A percentile compares a stretch with the other conserved stretches of the same genome.
Evolutionary conservation across 2,329 filamentous ascomycete genomes (phyloP).

Genomic region (Stachybotrys elegans): DNA sequence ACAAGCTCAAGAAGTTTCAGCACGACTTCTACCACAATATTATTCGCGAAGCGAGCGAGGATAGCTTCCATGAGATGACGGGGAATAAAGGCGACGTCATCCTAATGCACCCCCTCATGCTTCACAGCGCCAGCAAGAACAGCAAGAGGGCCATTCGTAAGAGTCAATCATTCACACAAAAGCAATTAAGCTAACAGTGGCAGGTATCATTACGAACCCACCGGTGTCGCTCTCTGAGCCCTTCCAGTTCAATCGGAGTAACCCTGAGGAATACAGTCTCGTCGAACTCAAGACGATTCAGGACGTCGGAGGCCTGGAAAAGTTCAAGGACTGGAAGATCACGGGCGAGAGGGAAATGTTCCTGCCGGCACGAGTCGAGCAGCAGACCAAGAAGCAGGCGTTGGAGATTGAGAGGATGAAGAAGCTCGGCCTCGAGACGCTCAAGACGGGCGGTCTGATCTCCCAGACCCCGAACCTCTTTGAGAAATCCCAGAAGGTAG

Average conservation of each 20-base stretch:
- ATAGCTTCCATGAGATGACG: conserved; percentile 45
- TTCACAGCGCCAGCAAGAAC: conserved; percentile 45
- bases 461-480: too few species aligned
- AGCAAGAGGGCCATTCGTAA: conserved; percentile 8
- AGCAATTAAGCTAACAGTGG: too few species aligned
- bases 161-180: too few species aligned
- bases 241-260: conserved; percentile 30
- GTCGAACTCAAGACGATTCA: conserved; percentile 47
- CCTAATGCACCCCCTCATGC: conserved; percentile 56
- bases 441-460: too few species aligned
- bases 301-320: conserved; percentile 34
- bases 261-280: conserved; percentile 41
- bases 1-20: conserved; percentile 28
- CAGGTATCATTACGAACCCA: conserved; percentile 22
- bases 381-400: conserved; percentile 15
- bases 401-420: conserved; percentile 32
- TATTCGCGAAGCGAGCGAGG: conserved; percentile 17
- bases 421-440: background rate
- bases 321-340: conserved; percentile 40
- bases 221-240: conserved; percentile 40
- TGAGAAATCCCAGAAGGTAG: too few species aligned
- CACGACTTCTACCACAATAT: conserved; percentile 42
- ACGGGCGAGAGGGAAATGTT: conserved; percentile 41
- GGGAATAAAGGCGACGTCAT: conserved; percentile 54
- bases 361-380: conserved; percentile 29